phyloP scores from a whole-genome alignment of 2,329 filamentous ascomycete species.

The Cercospora beticola region DNA sequence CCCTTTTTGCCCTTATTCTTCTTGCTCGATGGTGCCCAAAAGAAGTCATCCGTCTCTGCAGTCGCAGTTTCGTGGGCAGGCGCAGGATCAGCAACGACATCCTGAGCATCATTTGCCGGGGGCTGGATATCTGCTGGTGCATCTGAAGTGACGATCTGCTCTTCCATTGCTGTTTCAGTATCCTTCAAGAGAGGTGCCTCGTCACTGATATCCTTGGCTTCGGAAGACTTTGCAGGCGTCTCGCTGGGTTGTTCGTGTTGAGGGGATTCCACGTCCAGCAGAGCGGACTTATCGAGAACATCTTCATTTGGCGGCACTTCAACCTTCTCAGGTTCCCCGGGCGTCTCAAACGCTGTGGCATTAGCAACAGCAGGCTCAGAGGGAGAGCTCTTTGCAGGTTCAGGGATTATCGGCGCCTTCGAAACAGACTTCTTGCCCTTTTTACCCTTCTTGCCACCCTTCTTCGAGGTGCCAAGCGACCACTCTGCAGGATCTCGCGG shows the following conservation, averaged over 20 bases:
- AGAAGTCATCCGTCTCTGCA: constrained; percentile 15
- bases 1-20: constrained; percentile 31
- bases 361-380: neutral
- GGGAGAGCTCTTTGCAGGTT: neutral
- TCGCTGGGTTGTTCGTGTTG: too few species aligned
- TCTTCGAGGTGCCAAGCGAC: constrained; percentile 20
- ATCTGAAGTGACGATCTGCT: neutral
- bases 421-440: constrained; percentile 14
- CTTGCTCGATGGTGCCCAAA: constrained; percentile 9
- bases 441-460: constrained; percentile 27
- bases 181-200: neutral
- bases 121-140: neutral
- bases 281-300: neutral
- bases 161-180: neutral
- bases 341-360: neutral
- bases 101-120: neutral
- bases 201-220: neutral
- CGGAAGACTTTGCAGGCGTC: neutral
- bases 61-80: neutral
- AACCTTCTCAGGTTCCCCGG: neutral
- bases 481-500: constrained; percentile 16
- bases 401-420: neutral
- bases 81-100: neutral
- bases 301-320: neutral
- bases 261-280: neutral